Evolutionary conservation across 2,329 filamentous ascomycete genomes (phyloP), one percentile per base, ranked within the genome.

Genomic region (Neonectria magnoliae): DNA sequence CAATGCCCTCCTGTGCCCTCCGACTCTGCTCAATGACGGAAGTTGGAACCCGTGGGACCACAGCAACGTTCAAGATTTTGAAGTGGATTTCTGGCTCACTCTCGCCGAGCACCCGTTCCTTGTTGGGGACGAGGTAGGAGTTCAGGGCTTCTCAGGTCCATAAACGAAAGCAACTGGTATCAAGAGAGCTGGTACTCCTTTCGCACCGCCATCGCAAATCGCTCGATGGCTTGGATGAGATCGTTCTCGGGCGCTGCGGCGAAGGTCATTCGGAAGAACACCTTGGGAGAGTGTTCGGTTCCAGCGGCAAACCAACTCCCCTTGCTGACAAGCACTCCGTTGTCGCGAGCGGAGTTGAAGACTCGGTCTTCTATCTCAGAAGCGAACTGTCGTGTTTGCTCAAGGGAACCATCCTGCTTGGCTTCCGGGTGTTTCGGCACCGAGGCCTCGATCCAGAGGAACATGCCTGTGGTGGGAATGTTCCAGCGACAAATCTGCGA

Each of bases 401-500:
- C n/a, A 5, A 45, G 5, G 8, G 29, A 22, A 3, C 20, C 29
- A 33, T 31, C 27, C 10, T 7, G 14, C 38, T 33, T n/a, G 3
- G 47, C 25, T 69, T 91, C 84, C 1, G 48, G 48, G 27, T 51
- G 48, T 16, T 33, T 33, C 11, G 29, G 48, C 6, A 51, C n/a
- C 10, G 48, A 33, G 20, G 93, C 80, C 61, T 85, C 81, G 59
- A 93, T 80, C 91, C 91, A 93, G 77, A 91, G 88, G 84, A 97
- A 98, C 94, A 97, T 97, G 74, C 93, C 93, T 1, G 93, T 91
- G 65, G 85, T 85, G 1, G 93, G 93, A 1, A 90, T 84, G 18
- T 82, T 86, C 93, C 93, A 97, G 75, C 83, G 87, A 25, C 93
- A 90, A 20, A 97, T 82, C 14, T 90, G 88, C 31, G 77, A 80